Evolutionary conservation across 495 filamentous ascomycete species (phyloP), one percentile per base, ranked within the genome.

Genomic region (Rhypophila decipiens): DNA sequence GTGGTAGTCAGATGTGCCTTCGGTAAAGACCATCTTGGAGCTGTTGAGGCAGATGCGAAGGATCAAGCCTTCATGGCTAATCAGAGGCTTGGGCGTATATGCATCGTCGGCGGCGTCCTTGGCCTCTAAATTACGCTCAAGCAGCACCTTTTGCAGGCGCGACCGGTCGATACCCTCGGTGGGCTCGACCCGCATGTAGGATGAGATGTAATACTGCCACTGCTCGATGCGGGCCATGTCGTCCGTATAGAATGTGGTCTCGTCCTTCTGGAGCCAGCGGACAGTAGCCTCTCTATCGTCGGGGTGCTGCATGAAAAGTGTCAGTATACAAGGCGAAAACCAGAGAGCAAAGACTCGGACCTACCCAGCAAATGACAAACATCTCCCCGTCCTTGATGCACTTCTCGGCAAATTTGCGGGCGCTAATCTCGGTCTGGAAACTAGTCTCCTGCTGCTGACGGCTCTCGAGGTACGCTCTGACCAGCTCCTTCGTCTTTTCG

Each of bases 151-250:
- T 60, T 69, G 73, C 57, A 94, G 72, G 18, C 76, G 75, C 5
- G 73, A 73, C 34, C 82, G 74, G 5, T 75, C 69, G 5, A 96
- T 75, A 22, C 87, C 87, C 65, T 99, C 94, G 12, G 94, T 99
- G 5, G 85, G 86, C 47, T 94, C 90, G 36, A 88, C 74, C 59
- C 87, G 86, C 39, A 85, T 83, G 66, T 85, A 99, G 9, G 90
- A 87, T 34, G 88, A 88, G 35, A 95, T 86, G 60, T 99, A 99
- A 73, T 91, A 90, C 41, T 86, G 85, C 91, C 91, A 97, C 44
- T 70, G 69, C 33, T 80, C 72, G 47, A 69, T 71, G 17, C 69
- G 72, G 54, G 75, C 69, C 67, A 82, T 74, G 51, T 82, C 77
- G 47, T 78, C 71, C 59, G 73, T 74, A 53, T 88, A 79, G 56